These are phyloP conservation scores for Angophora floribunda DNA, from an alignment of 345 rosid genomes.

Conservation along the genomic window DNA sequence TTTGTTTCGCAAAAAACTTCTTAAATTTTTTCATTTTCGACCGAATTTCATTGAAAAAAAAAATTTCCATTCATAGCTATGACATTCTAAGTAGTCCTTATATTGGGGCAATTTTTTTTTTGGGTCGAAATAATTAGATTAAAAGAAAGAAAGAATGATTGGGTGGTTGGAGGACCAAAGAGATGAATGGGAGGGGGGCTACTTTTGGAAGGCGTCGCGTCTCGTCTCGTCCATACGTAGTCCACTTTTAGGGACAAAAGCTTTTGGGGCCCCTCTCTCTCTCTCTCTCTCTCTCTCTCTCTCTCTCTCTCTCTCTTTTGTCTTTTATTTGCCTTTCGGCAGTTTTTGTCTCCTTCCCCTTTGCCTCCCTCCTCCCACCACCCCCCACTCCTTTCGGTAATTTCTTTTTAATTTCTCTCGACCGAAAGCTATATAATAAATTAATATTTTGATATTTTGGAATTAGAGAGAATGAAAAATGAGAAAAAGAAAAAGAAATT, in stretches of 20 bases:
- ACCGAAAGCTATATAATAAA: background rate
- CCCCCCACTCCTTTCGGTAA: background rate
- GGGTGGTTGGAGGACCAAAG: background rate
- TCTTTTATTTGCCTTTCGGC: background rate
- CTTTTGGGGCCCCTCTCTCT: background rate
- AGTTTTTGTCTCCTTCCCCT: background rate
- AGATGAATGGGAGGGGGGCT: background rate
- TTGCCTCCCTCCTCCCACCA: background rate
- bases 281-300: background rate
- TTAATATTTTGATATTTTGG: background rate
- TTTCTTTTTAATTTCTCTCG: background rate
- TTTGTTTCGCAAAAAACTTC: rapidly evolving
- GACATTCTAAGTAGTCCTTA: background rate
- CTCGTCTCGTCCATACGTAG: background rate
- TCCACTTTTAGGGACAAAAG: background rate
- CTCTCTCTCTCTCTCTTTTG: background rate
- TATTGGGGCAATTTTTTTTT: background rate
- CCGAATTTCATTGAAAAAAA: too few relatives aligned
- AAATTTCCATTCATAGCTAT: background rate
- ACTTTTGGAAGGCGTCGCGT: background rate
- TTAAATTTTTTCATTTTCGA: rapidly evolving
- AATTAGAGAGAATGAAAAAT: background rate
- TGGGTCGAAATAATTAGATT: background rate
- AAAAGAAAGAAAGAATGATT: background rate
- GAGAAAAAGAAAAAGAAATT: background rate